Evolutionary conservation across 768 basidiomycete species (phyloP).

Genomic region (Termitomyces heimii): DNA sequence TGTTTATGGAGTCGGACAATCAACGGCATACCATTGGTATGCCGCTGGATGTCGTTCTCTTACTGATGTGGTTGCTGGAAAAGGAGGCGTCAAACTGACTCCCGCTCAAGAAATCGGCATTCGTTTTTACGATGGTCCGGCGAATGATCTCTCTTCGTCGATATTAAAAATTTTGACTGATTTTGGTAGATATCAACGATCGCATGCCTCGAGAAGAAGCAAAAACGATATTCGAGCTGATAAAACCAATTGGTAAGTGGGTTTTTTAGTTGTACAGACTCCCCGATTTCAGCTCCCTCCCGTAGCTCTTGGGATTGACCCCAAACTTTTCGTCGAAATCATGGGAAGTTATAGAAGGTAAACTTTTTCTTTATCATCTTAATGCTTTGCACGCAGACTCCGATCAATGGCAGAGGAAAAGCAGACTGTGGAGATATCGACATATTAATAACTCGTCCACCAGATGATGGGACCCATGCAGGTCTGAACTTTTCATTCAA

Average conservation of each 20-base stretch:
- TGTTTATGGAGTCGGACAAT: constrained; percentile 80
- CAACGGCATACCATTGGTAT: constrained; percentile 71
- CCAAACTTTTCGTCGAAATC: constrained; percentile 68
- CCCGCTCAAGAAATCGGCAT: constrained; percentile 63
- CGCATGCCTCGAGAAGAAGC: constrained; percentile 87
- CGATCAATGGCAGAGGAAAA: constrained; percentile 52
- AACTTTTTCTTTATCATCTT: not conserved
- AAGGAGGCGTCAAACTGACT: constrained; percentile 56
- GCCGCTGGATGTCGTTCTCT: constrained; percentile 70
- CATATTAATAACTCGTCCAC: constrained; percentile 74
- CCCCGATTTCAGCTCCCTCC: not conserved
- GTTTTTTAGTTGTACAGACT: not conserved
- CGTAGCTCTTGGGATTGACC: constrained; percentile 65
- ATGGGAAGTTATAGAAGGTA: constrained; percentile 90
- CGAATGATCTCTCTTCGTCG: not conserved
- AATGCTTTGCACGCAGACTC: not conserved
- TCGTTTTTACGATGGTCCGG: constrained; percentile 60
- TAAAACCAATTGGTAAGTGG: constrained; percentile 59
- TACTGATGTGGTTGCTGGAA: constrained; percentile 60
- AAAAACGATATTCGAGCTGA: constrained; percentile 60
- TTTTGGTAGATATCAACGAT: constrained; percentile 61
- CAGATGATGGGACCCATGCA: constrained; percentile 67
- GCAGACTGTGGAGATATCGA: constrained; percentile 88
- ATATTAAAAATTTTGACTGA: not conserved
- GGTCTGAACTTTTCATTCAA: constrained; percentile 37